phyloP scores from a whole-genome alignment of 495 filamentous ascomycete species.

The Xylaria palmicola region DNA sequence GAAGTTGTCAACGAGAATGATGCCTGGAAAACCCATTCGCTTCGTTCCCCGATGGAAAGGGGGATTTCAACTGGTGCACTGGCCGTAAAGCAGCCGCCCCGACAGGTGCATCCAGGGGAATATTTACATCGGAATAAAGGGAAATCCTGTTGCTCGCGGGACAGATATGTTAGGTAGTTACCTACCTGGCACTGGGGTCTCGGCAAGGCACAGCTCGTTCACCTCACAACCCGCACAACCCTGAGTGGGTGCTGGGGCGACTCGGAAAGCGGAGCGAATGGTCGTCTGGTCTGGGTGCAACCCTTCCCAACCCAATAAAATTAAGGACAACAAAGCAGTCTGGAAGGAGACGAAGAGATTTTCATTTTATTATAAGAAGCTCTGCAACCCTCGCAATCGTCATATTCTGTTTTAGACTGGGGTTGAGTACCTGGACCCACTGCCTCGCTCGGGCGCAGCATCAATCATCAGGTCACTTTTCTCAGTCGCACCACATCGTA shows the following conservation, averaged over 20 bases:
- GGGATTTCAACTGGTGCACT: not conserved
- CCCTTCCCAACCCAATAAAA: not conserved
- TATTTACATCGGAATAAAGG: no score
- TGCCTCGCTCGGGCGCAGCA: not conserved
- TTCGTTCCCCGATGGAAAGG: no score
- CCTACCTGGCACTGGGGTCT: not conserved
- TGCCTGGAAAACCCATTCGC: no score
- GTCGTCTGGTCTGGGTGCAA: not conserved
- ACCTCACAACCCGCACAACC: no score
- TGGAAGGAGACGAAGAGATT: not conserved
- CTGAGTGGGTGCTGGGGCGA: no score
- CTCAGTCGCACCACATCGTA: slow-evolving; percentile 14
- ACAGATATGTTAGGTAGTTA: not conserved
- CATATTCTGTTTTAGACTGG: no score
- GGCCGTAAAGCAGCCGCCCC: not conserved
- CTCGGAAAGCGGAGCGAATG: not conserved
- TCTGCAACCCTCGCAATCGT: no score
- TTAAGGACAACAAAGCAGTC: not conserved
- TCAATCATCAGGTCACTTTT: slow-evolving; percentile 8
- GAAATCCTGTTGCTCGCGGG: not conserved
- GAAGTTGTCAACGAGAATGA: not conserved
- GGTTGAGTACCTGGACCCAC: slow-evolving; percentile 1
- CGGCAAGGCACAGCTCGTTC: not conserved
- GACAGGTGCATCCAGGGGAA: no score
- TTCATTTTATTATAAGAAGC: not conserved